Percentiles rank a stretch among this genome's conserved stretches.
phyloP scores from a whole-genome alignment of 1,284 basidiomycete genomes.

The Pholiota adiposa region DNA sequence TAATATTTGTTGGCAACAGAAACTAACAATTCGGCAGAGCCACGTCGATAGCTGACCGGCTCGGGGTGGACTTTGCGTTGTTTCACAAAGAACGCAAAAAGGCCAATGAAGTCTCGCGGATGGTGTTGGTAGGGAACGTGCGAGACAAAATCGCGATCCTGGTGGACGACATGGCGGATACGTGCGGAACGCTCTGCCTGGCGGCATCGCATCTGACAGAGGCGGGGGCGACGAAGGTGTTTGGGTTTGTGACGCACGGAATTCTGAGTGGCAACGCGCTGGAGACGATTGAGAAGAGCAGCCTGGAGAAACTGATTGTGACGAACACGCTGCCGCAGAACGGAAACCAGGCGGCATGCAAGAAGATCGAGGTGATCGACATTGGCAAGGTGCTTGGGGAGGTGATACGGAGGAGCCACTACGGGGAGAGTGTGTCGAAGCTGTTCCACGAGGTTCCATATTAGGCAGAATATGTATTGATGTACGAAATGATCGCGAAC shows the following conservation, averaged over 20 bases:
- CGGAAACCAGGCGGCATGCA: constrained; percentile 76
- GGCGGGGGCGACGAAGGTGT: constrained; percentile 87
- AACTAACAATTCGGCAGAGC: constrained; percentile 60
- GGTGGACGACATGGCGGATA: constrained; percentile 99
- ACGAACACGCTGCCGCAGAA: constrained; percentile 97
- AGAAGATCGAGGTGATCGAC: constrained; percentile 96
- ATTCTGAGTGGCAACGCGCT: constrained; percentile 93
- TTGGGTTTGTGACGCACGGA: constrained; percentile 97
- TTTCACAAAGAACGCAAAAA: constrained; percentile 99
- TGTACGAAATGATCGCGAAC: constrained; percentile 17
- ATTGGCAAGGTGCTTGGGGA: constrained; percentile 95
- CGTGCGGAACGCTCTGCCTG: constrained; percentile 95
- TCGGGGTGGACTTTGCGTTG: constrained; percentile 97
- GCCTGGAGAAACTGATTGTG: constrained; percentile 94
- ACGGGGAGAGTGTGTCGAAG: constrained; percentile 84
- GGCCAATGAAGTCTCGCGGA: constrained; percentile 98
- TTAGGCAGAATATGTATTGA: constrained; percentile 40
- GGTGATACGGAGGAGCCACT: constrained; percentile 92
- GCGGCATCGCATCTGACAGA: constrained; percentile 91
- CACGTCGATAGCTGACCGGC: constrained; percentile 95
- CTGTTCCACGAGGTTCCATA: constrained; percentile 86
- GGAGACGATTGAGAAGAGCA: constrained; percentile 70
- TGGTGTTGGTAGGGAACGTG: constrained; percentile 97
- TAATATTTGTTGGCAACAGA: constrained; percentile 24
- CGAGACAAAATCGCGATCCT: constrained; percentile 94